A percentile compares a stretch with the other conserved stretches of the same genome.
These are phyloP conservation scores for Chalciporus sphaerocephalus DNA, from an alignment of 768 basidiomycete genomes.

Conservation along the genomic window DNA sequence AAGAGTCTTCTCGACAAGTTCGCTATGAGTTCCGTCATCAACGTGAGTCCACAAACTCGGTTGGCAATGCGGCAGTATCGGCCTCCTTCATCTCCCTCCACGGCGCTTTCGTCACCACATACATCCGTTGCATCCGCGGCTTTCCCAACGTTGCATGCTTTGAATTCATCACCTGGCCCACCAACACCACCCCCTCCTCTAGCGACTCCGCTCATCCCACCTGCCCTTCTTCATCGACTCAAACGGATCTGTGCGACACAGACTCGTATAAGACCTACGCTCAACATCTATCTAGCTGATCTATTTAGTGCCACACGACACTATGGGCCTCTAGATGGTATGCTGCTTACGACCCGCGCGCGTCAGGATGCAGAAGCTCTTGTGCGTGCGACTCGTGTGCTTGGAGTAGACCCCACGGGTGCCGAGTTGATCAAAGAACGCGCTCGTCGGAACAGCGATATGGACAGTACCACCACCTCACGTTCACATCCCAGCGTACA, in stretches of 20 bases:
- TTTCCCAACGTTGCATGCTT: conserved; percentile 16
- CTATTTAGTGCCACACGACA: conserved; percentile 73
- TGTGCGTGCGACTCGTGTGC: conserved; percentile 59
- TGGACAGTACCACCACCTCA: conserved; percentile 14
- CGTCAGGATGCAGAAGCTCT: conserved; percentile 65
- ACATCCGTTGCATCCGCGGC: conserved; percentile 27
- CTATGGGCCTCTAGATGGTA: conserved; percentile 63
- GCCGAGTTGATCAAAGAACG: conserved; percentile 47
- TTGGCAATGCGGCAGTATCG: conserved; percentile 32
- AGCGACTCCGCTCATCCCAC: conserved; percentile 28
- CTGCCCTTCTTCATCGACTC: conserved; percentile 27
- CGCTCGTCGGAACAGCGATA: conserved; percentile 20
- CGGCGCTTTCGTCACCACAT: conserved; percentile 27
- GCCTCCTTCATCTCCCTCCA: conserved; percentile 27
- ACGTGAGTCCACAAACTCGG: conserved; percentile 41
- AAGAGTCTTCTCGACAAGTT: conserved; percentile 70
- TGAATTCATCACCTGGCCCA: conserved; percentile 19
- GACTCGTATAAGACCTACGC: conserved; percentile 45
- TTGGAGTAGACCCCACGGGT: conserved; percentile 59
- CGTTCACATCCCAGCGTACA: conserved; percentile 15
- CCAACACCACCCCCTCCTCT: conserved; percentile 21
- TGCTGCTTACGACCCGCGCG: conserved; percentile 57
- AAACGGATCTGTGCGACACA: conserved; percentile 28
- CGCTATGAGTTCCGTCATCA: conserved; percentile 65
- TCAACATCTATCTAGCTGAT: conserved; percentile 66